phyloP scores from a whole-genome alignment of 768 basidiomycete species.

The Coprinellus micaceus region DNA sequence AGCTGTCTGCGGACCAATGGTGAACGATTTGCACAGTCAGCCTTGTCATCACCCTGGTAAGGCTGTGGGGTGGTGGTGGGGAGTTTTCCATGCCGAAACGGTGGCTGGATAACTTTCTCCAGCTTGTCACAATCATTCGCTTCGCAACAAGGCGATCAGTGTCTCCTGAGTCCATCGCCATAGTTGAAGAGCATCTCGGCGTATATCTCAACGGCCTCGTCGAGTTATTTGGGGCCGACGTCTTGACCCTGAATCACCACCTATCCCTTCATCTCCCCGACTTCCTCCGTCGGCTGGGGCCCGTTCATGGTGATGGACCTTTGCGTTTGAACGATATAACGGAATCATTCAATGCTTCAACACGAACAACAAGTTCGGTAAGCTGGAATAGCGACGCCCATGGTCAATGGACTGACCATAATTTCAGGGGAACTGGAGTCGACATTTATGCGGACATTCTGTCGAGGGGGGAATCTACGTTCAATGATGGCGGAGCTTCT shows the following conservation, averaged over 20 bases:
- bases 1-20: constrained; percentile 36
- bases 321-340: constrained; percentile 21
- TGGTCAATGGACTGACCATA: too few species aligned
- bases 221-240: constrained; percentile 25
- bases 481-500: background rate
- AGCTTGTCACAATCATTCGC: constrained; percentile 30
- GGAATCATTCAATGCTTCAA: constrained; percentile 4
- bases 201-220: constrained; percentile 28
- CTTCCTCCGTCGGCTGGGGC: constrained; percentile 30
- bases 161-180: constrained; percentile 16
- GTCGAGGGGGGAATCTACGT: background rate
- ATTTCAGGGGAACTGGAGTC: constrained; percentile 6
- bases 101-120: constrained; percentile 29
- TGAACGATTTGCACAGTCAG: constrained; percentile 18
- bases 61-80: constrained; percentile 28
- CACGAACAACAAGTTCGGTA: constrained; percentile 5
- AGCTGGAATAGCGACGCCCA: background rate
- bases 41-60: constrained; percentile 32
- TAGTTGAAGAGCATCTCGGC: constrained; percentile 26
- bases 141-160: constrained; percentile 24
- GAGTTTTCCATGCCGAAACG: constrained; percentile 4
- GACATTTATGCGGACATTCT: constrained; percentile 8
- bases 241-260: constrained; percentile 36
- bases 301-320: constrained; percentile 35
- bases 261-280: constrained; percentile 33